Percentiles rank a stretch among this genome's conserved stretches.
These are phyloP conservation scores for Allium sativum DNA, from an alignment of 106 monocot species.

Conservation along the genomic window DNA sequence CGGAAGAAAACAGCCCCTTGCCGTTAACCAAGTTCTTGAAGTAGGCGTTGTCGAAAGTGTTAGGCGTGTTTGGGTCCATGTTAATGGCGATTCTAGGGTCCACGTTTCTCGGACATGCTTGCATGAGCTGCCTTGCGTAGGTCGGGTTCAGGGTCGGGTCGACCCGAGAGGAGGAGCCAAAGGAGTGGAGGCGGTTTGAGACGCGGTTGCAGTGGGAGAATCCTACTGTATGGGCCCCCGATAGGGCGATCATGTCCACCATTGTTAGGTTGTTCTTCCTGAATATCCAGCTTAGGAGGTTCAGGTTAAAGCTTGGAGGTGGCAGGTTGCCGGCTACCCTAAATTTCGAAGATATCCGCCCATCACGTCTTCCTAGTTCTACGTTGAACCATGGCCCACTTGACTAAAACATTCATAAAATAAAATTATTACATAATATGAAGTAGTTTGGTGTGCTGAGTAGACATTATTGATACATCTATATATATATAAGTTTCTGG, in stretches of 20 bases:
- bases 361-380: slow-evolving; percentile 14
- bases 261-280: slow-evolving; percentile 12
- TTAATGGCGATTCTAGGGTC: slow-evolving; percentile 11
- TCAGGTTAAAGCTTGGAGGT: slow-evolving; percentile 8
- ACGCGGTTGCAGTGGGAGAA: slow-evolving; percentile 19
- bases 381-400: slow-evolving; percentile 9
- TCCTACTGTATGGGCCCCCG: slow-evolving; percentile 15
- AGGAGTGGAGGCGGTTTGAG: slow-evolving; percentile 15
- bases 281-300: slow-evolving; percentile 16
- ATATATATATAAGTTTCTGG: not conserved
- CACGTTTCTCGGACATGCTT: slow-evolving; percentile 14
- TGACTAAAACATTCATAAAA: not conserved
- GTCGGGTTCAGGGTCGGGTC: slow-evolving; percentile 12
- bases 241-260: slow-evolving; percentile 17
- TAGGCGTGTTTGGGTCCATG: slow-evolving; percentile 8
- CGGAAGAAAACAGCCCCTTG: slow-evolving; percentile 25
- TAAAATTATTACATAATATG: no score
- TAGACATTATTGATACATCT: no score
- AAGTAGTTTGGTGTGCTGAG: not conserved
- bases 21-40: slow-evolving; percentile 18
- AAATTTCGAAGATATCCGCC: slow-evolving; percentile 4
- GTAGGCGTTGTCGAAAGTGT: slow-evolving; percentile 26
- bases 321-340: slow-evolving; percentile 14
- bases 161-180: not conserved
- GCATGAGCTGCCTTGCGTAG: slow-evolving; percentile 15